Conservation (phyloP, 495 filamentous ascomycete genomes). For the Podospora tetraspora region DNA sequence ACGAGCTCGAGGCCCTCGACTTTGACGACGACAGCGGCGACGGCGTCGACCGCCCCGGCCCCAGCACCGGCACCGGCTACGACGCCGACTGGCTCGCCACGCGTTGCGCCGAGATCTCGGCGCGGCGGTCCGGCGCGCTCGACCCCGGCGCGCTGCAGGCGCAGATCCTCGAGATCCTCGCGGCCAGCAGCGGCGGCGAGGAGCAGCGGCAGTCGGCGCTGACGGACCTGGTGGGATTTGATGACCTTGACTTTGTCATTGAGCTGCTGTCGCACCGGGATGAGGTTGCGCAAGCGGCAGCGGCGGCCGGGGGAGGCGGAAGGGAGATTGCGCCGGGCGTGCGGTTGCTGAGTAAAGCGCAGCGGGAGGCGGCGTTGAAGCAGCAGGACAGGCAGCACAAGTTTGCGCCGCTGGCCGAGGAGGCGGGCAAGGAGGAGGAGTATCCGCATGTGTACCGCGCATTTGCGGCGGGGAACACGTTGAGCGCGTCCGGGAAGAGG, state of each 20-base stretch:
- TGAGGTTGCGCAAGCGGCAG: constrained; percentile 48
- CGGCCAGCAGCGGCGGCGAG: constrained; percentile 61
- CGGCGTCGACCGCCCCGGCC: constrained; percentile 26
- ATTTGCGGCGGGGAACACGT: constrained; percentile 74
- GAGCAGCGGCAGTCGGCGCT: constrained; percentile 83
- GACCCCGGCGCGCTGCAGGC: constrained; percentile 57
- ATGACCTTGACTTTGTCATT: constrained; percentile 84
- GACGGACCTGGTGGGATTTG: constrained; percentile 87
- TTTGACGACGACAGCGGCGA: constrained; percentile 40
- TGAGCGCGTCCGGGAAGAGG: constrained; percentile 67
- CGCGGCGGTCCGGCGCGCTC: constrained; percentile 53
- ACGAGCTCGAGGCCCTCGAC: constrained; percentile 51
- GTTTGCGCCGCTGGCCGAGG: constrained; percentile 58
- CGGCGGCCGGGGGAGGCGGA: constrained; percentile 39
- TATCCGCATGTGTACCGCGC: constrained; percentile 93
- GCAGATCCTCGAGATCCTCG: constrained; percentile 65
- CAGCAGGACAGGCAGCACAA: constrained; percentile 80
- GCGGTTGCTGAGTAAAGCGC: constrained; percentile 63
- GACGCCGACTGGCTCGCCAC: constrained; percentile 57
- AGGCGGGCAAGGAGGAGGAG: constrained; percentile 53
- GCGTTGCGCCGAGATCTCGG: constrained; percentile 57
- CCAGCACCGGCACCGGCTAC: constrained; percentile 25
- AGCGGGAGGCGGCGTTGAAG: constrained; percentile 71
- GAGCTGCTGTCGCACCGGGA: constrained; percentile 70
- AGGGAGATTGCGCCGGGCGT: constrained; percentile 43